Base-by-base conservation (phyloP, 1,284 basidiomycete genomes). In the Mycosarcoma mackinlayi region DNA sequence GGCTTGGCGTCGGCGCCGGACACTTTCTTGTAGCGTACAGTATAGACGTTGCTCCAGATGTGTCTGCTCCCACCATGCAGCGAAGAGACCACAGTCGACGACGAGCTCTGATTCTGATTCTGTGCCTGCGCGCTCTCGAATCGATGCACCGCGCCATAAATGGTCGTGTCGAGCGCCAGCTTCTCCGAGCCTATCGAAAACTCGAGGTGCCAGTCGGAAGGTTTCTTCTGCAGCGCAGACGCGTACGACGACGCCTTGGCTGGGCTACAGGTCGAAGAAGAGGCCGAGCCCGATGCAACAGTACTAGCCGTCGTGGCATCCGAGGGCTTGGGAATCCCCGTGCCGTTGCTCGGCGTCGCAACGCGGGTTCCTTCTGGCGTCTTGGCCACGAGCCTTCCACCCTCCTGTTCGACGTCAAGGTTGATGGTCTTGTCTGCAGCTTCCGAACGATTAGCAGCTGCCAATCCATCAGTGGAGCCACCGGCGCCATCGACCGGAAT, bases 281-380 rank as follows among this genome's bases (percentile, higher is more conserved):
- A 57, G 4, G 66, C 55, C n/a, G 68, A 54, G n/a, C 55, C 60
- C 16, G 47, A 35, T 7, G 54, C 53, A 19, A 50, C 28, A 11
- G 42, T 35, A 16, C 57, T 39, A n/a, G 59, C 42, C 31, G 50
- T 31, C 87, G 84, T 1, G 82, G 80, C 30, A 13, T 69, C 57
- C 1, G 55, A 38, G 13, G 69, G 40, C 47, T 75, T 50, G 31
- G 75, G 50, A 14, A 68, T 67, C 25, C 59, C 44, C 6, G 56
- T 21, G 4, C 68, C 72, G 16, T 56, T 85, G 75, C 86, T 89
- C 0, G 95, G 95, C 6, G 95, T 98, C 2, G 91, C 89, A 30
- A 98, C 89, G 19, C 93, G 88, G 0, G 94, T 97, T 1, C 95
- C 95, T 64, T 97, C 92, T 0, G 95, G 94, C 0, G 95, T 98